These are phyloP conservation scores for Ustilago shanxiensis DNA, from an alignment of 1,284 basidiomycete genomes.

Conservation along the genomic window DNA sequence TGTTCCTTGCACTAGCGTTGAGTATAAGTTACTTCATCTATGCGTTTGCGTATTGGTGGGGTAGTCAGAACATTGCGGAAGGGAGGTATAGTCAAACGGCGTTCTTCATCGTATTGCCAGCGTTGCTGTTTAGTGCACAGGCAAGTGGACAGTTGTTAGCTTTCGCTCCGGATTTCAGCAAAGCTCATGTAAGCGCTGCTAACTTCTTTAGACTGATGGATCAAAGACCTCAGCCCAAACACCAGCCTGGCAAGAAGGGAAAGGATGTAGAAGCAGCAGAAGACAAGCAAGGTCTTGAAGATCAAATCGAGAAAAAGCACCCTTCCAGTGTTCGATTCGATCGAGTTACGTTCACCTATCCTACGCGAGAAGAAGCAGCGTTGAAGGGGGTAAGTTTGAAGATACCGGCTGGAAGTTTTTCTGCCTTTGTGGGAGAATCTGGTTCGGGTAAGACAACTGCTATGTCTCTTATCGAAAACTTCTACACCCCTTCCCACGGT, in stretches of 20 bases:
- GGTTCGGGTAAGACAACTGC: constrained; percentile 66
- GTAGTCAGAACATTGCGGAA: constrained; percentile 59
- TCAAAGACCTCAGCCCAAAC: constrained; percentile 73
- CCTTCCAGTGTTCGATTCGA: constrained; percentile 37
- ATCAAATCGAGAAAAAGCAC: constrained; percentile 12
- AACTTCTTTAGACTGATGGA: constrained; percentile 61
- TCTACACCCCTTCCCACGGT: constrained; percentile 78
- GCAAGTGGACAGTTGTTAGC: constrained; percentile 62
- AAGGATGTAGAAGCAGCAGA: constrained; percentile 92
- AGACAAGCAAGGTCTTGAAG: constrained; percentile 76
- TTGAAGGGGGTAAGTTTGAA: constrained; percentile 53
- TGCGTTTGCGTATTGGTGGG: constrained; percentile 66
- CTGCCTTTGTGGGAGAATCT: constrained; percentile 73
- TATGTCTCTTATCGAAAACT: constrained; percentile 71
- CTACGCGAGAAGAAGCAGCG: constrained; percentile 46
- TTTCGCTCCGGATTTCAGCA: constrained; percentile 62
- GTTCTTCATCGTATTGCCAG: constrained; percentile 64
- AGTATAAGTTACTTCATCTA: constrained; percentile 66
- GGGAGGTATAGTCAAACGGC: constrained; percentile 56
- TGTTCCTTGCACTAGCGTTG: constrained; percentile 57
- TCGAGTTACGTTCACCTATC: constrained; percentile 48
- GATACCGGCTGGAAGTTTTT: constrained; percentile 54
- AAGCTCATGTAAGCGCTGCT: constrained; percentile 59
- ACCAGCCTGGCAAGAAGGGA: not conserved
- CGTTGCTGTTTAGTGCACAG: constrained; percentile 63